Evolutionary conservation across 371 early-diverging fungal genomes (phyloP).

Genomic region (Circinella minor): DNA sequence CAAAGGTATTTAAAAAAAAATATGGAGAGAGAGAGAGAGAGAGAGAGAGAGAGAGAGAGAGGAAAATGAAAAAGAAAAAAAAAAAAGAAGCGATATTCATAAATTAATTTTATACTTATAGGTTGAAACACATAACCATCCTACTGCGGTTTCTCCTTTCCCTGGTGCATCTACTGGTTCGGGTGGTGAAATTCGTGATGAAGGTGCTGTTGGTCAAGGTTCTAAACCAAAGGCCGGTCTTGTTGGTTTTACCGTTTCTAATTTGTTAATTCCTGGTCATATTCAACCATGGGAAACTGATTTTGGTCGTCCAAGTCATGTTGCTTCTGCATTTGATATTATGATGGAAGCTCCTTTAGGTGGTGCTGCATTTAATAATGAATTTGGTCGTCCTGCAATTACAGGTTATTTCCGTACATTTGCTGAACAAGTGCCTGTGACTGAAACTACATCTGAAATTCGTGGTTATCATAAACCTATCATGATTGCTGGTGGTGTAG

Average conservation of each 20-base stretch:
- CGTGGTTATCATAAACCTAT: slow-evolving; percentile 98
- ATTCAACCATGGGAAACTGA: slow-evolving; percentile 93
- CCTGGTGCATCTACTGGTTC: slow-evolving; percentile 95
- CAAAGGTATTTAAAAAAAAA: slow-evolving; percentile 64
- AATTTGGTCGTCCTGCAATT: slow-evolving; percentile 96
- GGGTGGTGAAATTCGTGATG: slow-evolving; percentile 98
- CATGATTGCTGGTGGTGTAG: slow-evolving; percentile 98
- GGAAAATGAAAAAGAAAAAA: too few species aligned
- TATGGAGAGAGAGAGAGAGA: too few species aligned
- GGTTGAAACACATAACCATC: slow-evolving; percentile 99
- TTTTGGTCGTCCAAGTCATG: slow-evolving; percentile 86
- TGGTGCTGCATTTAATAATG: slow-evolving; percentile 97
- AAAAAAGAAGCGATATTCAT: neutral
- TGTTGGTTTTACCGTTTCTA: slow-evolving; percentile 92
- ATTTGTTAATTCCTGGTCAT: slow-evolving; percentile 88
- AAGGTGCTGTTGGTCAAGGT: slow-evolving; percentile 95
- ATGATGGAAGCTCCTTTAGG: slow-evolving; percentile 97
- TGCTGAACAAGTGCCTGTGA: slow-evolving; percentile 69
- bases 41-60: too few species aligned
- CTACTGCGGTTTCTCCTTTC: slow-evolving; percentile 97
- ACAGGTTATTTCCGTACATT: slow-evolving; percentile 97
- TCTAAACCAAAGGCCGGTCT: slow-evolving; percentile 95
- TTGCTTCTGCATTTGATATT: slow-evolving; percentile 91
- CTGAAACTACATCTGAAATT: slow-evolving; percentile 60
- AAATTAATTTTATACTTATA: slow-evolving; percentile 12